Evolutionary conservation across 2,329 filamentous ascomycete species (phyloP).

Genomic region (Fusarium austroafricanum): DNA sequence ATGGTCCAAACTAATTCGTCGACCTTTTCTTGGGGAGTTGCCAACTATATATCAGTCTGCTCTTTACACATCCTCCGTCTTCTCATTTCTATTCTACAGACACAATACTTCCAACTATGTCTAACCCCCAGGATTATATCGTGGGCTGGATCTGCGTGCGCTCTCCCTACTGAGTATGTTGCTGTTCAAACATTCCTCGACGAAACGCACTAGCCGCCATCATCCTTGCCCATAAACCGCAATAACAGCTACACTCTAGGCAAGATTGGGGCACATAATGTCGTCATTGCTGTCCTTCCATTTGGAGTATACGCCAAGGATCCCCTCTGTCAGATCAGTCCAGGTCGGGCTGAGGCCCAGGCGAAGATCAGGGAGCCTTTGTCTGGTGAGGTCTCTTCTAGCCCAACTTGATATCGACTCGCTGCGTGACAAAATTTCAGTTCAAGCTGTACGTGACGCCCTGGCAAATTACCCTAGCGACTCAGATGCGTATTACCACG

Average conservation of each 20-base stretch:
- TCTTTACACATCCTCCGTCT: no score
- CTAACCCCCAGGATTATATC: constrained; percentile 45
- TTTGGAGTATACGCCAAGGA: constrained; percentile 20
- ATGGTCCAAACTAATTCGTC: no score
- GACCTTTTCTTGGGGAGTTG: no score
- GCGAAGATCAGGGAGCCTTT: background rate
- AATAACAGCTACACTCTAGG: constrained; percentile 22
- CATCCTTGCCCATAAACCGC: constrained; percentile 41
- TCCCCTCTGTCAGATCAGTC: background rate
- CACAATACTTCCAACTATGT: background rate
- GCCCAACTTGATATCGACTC: no score
- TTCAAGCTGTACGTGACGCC: no score
- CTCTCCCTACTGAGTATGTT: constrained; percentile 52
- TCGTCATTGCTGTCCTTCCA: constrained; percentile 32
- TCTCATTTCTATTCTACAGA: no score
- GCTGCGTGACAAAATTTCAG: no score
- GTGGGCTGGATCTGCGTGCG: constrained; percentile 57
- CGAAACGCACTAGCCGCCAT: constrained; percentile 33
- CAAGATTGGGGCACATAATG: constrained; percentile 28
- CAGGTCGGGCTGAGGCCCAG: background rate
- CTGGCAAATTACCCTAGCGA: no score
- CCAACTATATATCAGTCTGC: no score
- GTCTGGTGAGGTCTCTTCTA: no score
- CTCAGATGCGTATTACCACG: no score
- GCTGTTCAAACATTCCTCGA: constrained; percentile 56